Percentiles rank a stretch among this genome's conserved stretches.
Evolutionary conservation across 2,329 filamentous ascomycete species (phyloP).

Genomic region (Ophiocordyceps robertsii): DNA sequence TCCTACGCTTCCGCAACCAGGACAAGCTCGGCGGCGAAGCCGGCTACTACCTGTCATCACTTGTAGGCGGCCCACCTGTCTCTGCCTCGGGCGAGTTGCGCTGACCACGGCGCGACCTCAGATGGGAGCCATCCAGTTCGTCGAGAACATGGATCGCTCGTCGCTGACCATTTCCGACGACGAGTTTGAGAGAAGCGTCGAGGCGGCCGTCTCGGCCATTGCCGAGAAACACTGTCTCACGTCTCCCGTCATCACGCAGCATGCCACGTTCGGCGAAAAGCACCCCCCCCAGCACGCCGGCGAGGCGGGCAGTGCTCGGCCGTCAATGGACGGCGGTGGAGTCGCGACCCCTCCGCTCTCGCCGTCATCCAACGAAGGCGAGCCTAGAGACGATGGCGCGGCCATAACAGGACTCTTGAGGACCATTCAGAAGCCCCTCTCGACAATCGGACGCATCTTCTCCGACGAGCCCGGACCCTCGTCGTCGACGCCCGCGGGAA

Average conservation of each 20-base stretch:
- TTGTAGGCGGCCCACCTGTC: slow-evolving; percentile 36
- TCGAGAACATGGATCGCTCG: slow-evolving; percentile 91
- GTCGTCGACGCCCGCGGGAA: slow-evolving; percentile 15
- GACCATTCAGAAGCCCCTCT: slow-evolving; percentile 82
- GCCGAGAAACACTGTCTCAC: slow-evolving; percentile 67
- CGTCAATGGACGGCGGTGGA: slow-evolving; percentile 26
- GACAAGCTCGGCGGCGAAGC: slow-evolving; percentile 96
- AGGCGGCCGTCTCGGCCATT: slow-evolving; percentile 88
- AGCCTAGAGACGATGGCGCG: slow-evolving; percentile 55
- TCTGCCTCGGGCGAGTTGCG: not conserved
- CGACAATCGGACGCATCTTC: slow-evolving; percentile 89
- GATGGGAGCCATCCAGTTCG: slow-evolving; percentile 91
- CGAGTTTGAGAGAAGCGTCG: slow-evolving; percentile 93
- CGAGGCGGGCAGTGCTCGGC: slow-evolving; percentile 18
- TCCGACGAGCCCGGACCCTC: slow-evolving; percentile 47
- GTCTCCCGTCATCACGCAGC: slow-evolving; percentile 29
- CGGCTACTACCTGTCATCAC: slow-evolving; percentile 90
- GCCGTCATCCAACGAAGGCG: slow-evolving; percentile 39
- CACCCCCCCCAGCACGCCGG: slow-evolving; percentile 11
- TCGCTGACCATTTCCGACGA: slow-evolving; percentile 86
- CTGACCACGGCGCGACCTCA: slow-evolving; percentile 17
- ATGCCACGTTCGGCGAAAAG: slow-evolving; percentile 32
- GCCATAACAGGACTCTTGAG: slow-evolving; percentile 76
- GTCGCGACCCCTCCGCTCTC: slow-evolving; percentile 33
- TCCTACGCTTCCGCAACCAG: slow-evolving; percentile 90